Base-by-base conservation (phyloP, 1,284 basidiomycete genomes). In the Mycosarcoma maydis region DNA sequence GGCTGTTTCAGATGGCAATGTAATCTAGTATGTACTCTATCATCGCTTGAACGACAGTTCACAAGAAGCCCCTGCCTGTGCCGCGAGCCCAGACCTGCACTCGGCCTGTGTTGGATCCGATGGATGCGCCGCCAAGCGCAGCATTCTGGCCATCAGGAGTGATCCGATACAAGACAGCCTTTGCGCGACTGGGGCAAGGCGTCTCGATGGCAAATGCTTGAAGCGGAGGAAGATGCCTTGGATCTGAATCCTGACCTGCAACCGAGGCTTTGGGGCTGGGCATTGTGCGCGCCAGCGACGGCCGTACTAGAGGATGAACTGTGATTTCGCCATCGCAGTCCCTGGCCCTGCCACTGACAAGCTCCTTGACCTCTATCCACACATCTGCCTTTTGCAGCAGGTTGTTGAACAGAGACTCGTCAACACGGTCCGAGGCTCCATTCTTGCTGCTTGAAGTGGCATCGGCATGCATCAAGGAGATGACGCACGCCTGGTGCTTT, bases 271-370 rank as follows among this genome's bases (percentile, higher is more conserved):
- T 22, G 19, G 54, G 20, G 6, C 43, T 7, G 1, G 50, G 17
- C 4, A 57, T 32, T 11, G 55, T 22, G 6, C 56, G 59, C 20
- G 68, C 68, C 16, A 71, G 38, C 0, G 60, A 58, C 13, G 66
- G 55, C 20, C 66, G 45, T 3, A 65, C 61, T 2, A 73, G 54
- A 0, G 61, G 57, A 45, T 73, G 71, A 9, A 73, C 61, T 10
- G 61, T 69, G 45, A 75, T 68, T 38, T 75, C 72, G 20, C 72
- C 72, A 42, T 72, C 61, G 43, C 72, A 75, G 49, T 75, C 72
- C 17, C 69, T 54, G 1, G 72, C 72, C 17, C 72, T 36, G 10
- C 72, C 72, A 37, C 69, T 72, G 13, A 36, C 41, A 11, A 75
- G 72, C 34, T 68, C 65, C 27, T 72, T 72, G 47, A 69, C 60